phyloP scores from a whole-genome alignment of 164 flowering plant genomes.

The Echeveria elegans region DNA sequence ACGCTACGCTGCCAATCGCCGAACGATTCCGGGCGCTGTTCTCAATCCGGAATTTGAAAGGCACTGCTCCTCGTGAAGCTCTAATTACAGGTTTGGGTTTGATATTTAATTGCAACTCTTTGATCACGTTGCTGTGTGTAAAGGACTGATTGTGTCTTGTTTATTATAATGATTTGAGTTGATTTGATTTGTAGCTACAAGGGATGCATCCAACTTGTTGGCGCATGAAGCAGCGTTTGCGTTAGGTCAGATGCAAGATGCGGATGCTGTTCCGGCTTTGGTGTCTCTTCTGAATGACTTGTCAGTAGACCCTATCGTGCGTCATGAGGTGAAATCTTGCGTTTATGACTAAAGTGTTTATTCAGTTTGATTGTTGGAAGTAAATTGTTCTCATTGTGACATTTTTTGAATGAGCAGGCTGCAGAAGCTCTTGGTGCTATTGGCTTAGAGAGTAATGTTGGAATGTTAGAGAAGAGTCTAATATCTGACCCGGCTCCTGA shows the following conservation, averaged over 20 bases:
- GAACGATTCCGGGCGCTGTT: slow-evolving; percentile 94
- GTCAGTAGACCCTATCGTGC: slow-evolving; percentile 86
- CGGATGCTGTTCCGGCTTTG: slow-evolving; percentile 74
- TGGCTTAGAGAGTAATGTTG: slow-evolving; percentile 56
- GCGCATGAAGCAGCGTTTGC: slow-evolving; percentile 99
- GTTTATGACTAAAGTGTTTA: neutral
- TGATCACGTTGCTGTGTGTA: too few relatives aligned
- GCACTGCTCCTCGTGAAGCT: slow-evolving; percentile 66
- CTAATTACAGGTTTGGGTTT: slow-evolving; percentile 41
- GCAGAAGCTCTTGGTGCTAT: slow-evolving; percentile 99
- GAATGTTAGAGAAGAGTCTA: slow-evolving; percentile 48
- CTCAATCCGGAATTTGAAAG: slow-evolving; percentile 87
- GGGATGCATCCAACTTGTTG: slow-evolving; percentile 78
- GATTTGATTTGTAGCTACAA: slow-evolving; percentile 61
- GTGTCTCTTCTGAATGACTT: slow-evolving; percentile 58
- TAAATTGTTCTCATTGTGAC: neutral
- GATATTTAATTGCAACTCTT: too few relatives aligned
- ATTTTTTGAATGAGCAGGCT: slow-evolving; percentile 45
- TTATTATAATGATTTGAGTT: too few relatives aligned
- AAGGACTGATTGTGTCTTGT: too few relatives aligned
- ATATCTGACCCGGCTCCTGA: slow-evolving; percentile 81
- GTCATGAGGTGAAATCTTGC: slow-evolving; percentile 66
- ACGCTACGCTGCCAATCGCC: slow-evolving; percentile 56
- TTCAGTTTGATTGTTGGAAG: neutral
- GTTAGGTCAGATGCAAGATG: slow-evolving; percentile 93